Evolutionary conservation across 352 stramenopile species (phyloP).

Genomic region (Globisporangium sylvaticum): DNA sequence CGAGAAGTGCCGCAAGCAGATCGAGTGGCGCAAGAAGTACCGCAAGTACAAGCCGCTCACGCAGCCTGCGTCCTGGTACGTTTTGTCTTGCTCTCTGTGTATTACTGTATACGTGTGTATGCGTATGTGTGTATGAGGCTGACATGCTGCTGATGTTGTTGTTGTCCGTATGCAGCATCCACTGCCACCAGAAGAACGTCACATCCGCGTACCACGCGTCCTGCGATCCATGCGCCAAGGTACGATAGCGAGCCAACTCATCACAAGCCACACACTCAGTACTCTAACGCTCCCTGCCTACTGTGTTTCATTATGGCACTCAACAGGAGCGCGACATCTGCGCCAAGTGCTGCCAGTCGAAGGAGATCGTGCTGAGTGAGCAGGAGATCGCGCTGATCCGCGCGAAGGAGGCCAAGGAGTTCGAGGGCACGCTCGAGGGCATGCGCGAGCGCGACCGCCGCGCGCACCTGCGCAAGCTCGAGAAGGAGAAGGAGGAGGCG

Average conservation of each 20-base stretch:
- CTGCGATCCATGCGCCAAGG: constrained; percentile 87
- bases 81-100: neutral
- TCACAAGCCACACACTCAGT: constrained; percentile 7
- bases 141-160: neutral
- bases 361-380: constrained; percentile 44
- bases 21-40: constrained; percentile 99
- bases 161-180: constrained; percentile 60
- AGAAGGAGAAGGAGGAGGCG: constrained; percentile 54
- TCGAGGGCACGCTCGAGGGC: constrained; percentile 47
- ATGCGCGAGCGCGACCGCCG: constrained; percentile 81
- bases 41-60: constrained; percentile 98
- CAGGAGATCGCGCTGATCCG: constrained; percentile 58
- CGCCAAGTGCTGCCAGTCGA: constrained; percentile 81
- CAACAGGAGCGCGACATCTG: constrained; percentile 76
- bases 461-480: constrained; percentile 54
- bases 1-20: constrained; percentile 93
- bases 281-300: neutral
- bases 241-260: constrained; percentile 12
- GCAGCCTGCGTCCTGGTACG: constrained; percentile 89
- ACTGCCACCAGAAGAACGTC: constrained; percentile 91
- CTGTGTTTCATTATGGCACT: neutral
- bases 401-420: constrained; percentile 42
- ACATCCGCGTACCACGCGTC: constrained; percentile 93
- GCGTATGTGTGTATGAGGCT: neutral
- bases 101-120: neutral